A percentile compares a stretch with the other conserved stretches of the same genome.
phyloP scores from a whole-genome alignment of 768 basidiomycete species.

The Hygrocybe punicea region DNA sequence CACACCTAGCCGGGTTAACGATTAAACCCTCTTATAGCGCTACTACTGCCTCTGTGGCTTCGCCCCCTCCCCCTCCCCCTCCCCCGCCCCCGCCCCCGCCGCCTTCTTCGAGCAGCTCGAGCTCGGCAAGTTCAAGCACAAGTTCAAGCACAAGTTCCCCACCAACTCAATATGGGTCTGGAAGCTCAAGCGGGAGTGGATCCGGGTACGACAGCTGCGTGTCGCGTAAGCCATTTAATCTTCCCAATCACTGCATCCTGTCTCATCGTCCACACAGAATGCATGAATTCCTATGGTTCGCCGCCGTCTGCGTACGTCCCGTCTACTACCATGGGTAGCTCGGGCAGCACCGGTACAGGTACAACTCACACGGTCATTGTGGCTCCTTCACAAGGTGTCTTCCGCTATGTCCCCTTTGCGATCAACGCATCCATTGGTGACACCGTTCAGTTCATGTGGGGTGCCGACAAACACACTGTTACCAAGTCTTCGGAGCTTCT shows the following conservation, averaged over 20 bases:
- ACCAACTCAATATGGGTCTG: slow-evolving; percentile 61
- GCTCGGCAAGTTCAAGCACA: background rate
- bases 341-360: slow-evolving; percentile 45
- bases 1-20: background rate
- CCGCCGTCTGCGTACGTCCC: slow-evolving; percentile 35
- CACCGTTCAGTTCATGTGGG: slow-evolving; percentile 74
- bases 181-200: slow-evolving; percentile 53
- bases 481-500: slow-evolving; percentile 67
- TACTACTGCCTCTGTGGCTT: slow-evolving; percentile 14
- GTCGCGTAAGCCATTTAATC: slow-evolving; percentile 46
- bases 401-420: slow-evolving; percentile 73
- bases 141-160: background rate
- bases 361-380: slow-evolving; percentile 74
- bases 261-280: slow-evolving; percentile 44
- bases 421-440: slow-evolving; percentile 75
- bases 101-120: background rate
- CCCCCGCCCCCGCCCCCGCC: slow-evolving; percentile 9
- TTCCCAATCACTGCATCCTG: background rate
- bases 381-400: slow-evolving; percentile 70
- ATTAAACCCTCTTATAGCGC: slow-evolving; percentile 5
- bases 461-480: slow-evolving; percentile 76
- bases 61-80: slow-evolving; percentile 13
- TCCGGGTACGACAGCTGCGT: slow-evolving; percentile 66
- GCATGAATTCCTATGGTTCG: slow-evolving; percentile 56
- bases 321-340: slow-evolving; percentile 30